Evolutionary conservation across 1,139 yeast genomes (phyloP).

Genomic region (Yamadazyma diddensiae): DNA sequence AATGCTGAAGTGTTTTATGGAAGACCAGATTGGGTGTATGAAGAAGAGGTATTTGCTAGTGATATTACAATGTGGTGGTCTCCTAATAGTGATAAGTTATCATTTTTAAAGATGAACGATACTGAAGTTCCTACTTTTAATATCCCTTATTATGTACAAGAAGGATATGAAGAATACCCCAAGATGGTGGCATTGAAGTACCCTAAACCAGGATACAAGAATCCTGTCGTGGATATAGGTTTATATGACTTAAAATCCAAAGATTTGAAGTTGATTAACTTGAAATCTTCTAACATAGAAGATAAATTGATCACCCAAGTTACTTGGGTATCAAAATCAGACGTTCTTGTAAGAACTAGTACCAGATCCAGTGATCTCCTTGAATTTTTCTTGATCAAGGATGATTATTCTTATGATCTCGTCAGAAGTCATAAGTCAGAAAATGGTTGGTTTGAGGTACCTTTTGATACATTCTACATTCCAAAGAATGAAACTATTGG

Average conservation of each 20-base stretch:
- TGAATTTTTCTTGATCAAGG: constrained; percentile 39
- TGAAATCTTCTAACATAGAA: constrained; percentile 22
- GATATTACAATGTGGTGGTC: constrained; percentile 62
- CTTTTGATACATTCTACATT: constrained; percentile 65
- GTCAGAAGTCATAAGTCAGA: constrained; percentile 38
- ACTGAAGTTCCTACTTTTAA: constrained; percentile 51
- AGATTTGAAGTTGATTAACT: constrained; percentile 17
- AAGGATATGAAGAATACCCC: constrained; percentile 42
- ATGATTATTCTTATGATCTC: constrained; percentile 25
- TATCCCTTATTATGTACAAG: constrained; percentile 53
- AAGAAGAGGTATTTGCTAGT: constrained; percentile 53
- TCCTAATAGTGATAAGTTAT: constrained; percentile 46
- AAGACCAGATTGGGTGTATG: constrained; percentile 63
- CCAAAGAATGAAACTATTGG: constrained; percentile 55
- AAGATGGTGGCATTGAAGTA: constrained; percentile 37
- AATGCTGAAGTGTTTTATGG: constrained; percentile 50
- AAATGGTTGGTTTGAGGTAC: constrained; percentile 73
- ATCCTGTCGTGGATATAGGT: constrained; percentile 41
- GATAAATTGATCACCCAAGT: constrained; percentile 42
- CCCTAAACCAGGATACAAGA: constrained; percentile 47
- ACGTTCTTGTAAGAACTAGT: constrained; percentile 36
- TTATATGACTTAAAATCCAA: constrained; percentile 24
- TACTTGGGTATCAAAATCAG: constrained; percentile 38
- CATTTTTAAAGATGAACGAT: constrained; percentile 50
- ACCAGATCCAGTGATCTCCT: constrained; percentile 45